Percentiles rank a stretch among this genome's conserved stretches.
Conservation (phyloP, 176 grass and related monocot species). For the Guadua angustifolia region DNA sequence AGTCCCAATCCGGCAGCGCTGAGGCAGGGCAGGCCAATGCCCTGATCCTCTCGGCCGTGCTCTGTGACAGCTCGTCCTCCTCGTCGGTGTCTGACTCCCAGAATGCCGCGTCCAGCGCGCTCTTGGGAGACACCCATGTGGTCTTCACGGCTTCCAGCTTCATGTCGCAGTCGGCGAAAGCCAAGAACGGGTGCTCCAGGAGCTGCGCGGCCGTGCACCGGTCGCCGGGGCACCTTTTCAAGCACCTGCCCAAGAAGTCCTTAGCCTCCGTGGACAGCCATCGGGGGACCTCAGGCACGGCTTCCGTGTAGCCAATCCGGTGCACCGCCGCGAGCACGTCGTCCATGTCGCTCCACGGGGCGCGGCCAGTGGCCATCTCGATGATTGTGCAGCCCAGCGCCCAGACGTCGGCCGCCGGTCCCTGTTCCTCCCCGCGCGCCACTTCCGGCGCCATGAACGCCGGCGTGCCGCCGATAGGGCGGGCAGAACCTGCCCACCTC, state of each 20-base stretch:
- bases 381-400: slow-evolving; percentile 65
- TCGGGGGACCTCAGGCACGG: slow-evolving; percentile 44
- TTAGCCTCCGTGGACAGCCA: slow-evolving; percentile 65
- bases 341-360: slow-evolving; percentile 46
- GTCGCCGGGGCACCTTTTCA: slow-evolving; percentile 40
- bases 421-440: slow-evolving; percentile 71
- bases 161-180: not conserved
- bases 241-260: slow-evolving; percentile 69
- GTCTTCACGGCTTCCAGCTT: not conserved
- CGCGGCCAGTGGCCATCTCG: slow-evolving; percentile 74
- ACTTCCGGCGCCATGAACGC: slow-evolving; percentile 96
- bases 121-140: slow-evolving; percentile 71
- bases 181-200: slow-evolving; percentile 62
- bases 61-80: slow-evolving; percentile 6
- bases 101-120: slow-evolving; percentile 64
- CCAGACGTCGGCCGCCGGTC: slow-evolving; percentile 74
- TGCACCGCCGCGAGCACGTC: slow-evolving; percentile 57
- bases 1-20: slow-evolving; percentile 43
- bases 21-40: slow-evolving; percentile 35
- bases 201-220: slow-evolving; percentile 60
- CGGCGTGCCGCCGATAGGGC: slow-evolving; percentile 60
- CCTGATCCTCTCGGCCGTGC: slow-evolving; percentile 34
- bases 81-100: slow-evolving; percentile 54
- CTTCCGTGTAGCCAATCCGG: slow-evolving; percentile 60
- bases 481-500: not conserved